Percentiles rank a stretch among this genome's conserved stretches.
These are phyloP conservation scores for Starmera dryadoides DNA, from an alignment of 805 yeast genomes.

Conservation along the genomic window DNA sequence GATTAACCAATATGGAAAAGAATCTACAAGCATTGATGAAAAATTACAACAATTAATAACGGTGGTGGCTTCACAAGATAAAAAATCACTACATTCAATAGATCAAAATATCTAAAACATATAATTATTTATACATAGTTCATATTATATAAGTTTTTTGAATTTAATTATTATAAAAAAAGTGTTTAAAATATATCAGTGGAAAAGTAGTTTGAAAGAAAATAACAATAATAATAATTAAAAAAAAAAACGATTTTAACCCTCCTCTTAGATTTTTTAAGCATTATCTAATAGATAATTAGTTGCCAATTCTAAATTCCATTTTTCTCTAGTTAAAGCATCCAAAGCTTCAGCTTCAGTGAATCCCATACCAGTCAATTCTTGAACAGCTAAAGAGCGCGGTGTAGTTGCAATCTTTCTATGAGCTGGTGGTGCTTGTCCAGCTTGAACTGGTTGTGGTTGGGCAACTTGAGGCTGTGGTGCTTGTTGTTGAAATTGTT, in stretches of 20 bases:
- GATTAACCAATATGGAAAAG: not conserved
- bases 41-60: not conserved
- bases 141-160: not conserved
- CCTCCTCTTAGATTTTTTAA: slow-evolving; percentile 2
- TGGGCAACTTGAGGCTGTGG: slow-evolving; percentile 4
- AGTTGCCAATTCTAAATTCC: slow-evolving; percentile 84
- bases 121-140: not conserved
- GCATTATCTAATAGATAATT: slow-evolving; percentile 74
- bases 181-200: not conserved
- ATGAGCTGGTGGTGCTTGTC: slow-evolving; percentile 8
- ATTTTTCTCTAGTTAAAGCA: slow-evolving; percentile 62
- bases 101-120: not conserved
- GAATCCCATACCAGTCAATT: slow-evolving; percentile 88
- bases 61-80: not conserved
- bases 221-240: too few species aligned
- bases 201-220: not conserved
- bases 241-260: not conserved
- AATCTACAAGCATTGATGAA: not conserved
- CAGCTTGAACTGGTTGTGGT: slow-evolving; percentile 1
- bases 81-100: not conserved
- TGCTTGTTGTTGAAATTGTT: slow-evolving; percentile 2
- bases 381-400: slow-evolving; percentile 57
- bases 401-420: slow-evolving; percentile 36
- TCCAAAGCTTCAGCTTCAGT: slow-evolving; percentile 51
- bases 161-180: too few species aligned